Base-by-base conservation (phyloP, 2,329 filamentous ascomycete genomes). In the Dactylellina haptotyla region DNA sequence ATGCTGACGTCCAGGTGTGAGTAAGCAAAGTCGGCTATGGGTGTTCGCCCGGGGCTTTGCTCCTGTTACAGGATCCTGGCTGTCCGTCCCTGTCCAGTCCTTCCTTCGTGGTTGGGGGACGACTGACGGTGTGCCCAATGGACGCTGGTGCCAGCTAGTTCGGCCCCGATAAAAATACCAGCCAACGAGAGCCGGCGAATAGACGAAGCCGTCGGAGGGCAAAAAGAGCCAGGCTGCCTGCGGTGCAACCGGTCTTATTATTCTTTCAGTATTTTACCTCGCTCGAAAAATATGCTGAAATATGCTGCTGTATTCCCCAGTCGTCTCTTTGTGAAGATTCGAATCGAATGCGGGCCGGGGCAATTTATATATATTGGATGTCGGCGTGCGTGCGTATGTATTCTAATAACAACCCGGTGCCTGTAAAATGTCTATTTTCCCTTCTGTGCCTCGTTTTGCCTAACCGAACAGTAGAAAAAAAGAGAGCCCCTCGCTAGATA, bases 171-270 rank as follows among this genome's bases (percentile, higher is more conserved):
- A 39, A 63, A 63, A 63, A 63, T 64, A 54, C 59, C 59, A 20
- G 48, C 48, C 59, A 54, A 64, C 48, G 59, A 54, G 48, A 54
- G 37, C 41, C 18, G 32, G 59, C 59, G 28, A 46, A 53, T 43
- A 54, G 59, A 50, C 34, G 50, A 54, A 10, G 9, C 18, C 56
- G 26, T 30, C 26, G 57, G 46, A 61, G 37, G 16, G 23, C n/a
- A n/a, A n/a, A n/a, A n/a, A n/a, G n/a, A n/a, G n/a, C n/a, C 32
- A 28, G 28, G 20, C 34, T 30, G 23, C 45, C 23, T 12, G 20
- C 23, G 23, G 20, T 46, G 43, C 43, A 46, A 46, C 46, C 26
- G 46, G 6, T 45, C 18, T 20, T 45, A 6, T 39, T 48, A 3
- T 48, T 59, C 45, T 39, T 59, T 14, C 14, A 34, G 14, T 34